Conservation (phyloP, 768 basidiomycete species). For the Pleurotus salmoneostramineus region DNA sequence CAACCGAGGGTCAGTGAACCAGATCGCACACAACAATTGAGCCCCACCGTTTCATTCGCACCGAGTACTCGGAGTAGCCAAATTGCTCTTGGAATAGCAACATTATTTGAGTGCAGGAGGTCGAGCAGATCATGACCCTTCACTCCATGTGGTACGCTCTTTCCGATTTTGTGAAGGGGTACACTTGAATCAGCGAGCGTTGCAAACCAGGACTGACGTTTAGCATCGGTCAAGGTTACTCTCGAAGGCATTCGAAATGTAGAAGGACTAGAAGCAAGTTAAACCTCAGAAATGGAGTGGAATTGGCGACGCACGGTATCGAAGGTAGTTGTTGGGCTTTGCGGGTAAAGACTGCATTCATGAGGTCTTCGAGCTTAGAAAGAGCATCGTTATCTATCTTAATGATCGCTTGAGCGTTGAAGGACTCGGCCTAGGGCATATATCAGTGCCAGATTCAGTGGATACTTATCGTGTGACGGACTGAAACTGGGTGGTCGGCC, state of each 20-base stretch:
- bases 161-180: conserved; percentile 76
- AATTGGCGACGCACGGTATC: conserved; percentile 53
- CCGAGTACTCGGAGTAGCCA: conserved; percentile 89
- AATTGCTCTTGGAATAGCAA: conserved; percentile 77
- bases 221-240: conserved; percentile 76
- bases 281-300: background rate
- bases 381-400: conserved; percentile 49
- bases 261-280: conserved; percentile 37
- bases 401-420: conserved; percentile 54
- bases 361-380: conserved; percentile 63
- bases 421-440: conserved; percentile 52
- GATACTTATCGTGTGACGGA: conserved; percentile 26
- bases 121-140: conserved; percentile 85
- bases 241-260: conserved; percentile 80
- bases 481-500: conserved; percentile 51
- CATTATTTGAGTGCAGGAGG: conserved; percentile 68
- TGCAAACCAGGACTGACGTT: conserved; percentile 78
- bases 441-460: background rate
- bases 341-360: conserved; percentile 71
- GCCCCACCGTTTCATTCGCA: conserved; percentile 75
- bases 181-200: conserved; percentile 80
- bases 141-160: conserved; percentile 82
- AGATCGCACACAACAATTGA: background rate
- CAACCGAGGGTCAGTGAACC: conserved; percentile 4
- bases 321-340: conserved; percentile 51